Evolutionary conservation across 2,329 filamentous ascomycete genomes (phyloP).

Genomic region (Calcarisporium arbuscula): DNA sequence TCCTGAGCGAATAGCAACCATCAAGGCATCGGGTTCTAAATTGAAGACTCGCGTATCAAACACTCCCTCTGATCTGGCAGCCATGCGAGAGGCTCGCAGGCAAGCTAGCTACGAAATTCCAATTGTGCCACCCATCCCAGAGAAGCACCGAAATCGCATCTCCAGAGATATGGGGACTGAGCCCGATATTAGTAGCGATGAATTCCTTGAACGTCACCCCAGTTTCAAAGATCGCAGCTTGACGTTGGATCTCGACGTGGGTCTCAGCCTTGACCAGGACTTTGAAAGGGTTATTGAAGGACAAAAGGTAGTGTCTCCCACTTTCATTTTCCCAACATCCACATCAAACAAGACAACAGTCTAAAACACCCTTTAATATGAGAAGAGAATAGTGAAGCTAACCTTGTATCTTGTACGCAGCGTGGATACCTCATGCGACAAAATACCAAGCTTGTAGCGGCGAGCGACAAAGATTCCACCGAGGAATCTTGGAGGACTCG

Average conservation of each 20-base stretch:
- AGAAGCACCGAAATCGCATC: slow-evolving; percentile 50
- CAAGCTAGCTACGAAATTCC: slow-evolving; percentile 74
- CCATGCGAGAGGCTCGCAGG: slow-evolving; percentile 81
- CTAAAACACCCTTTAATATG: slow-evolving; percentile 20
- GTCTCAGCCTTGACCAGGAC: slow-evolving; percentile 81
- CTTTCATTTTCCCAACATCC: slow-evolving; percentile 15
- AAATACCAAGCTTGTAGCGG: slow-evolving; percentile 93
- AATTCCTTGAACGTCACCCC: slow-evolving; percentile 54
- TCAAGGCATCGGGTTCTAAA: slow-evolving; percentile 79
- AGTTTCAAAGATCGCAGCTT: slow-evolving; percentile 80
- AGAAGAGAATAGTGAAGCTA: slow-evolving; percentile 48
- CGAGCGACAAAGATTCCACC: slow-evolving; percentile 70
- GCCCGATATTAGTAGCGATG: slow-evolving; percentile 26
- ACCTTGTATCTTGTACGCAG: slow-evolving; percentile 61
- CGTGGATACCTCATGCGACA: slow-evolving; percentile 98
- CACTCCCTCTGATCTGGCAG: slow-evolving; percentile 73
- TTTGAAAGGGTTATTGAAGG: slow-evolving; percentile 92
- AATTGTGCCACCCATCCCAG: slow-evolving; percentile 52
- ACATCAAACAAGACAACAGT: slow-evolving; percentile 38
- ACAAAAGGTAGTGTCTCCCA: slow-evolving; percentile 70
- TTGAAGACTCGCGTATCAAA: slow-evolving; percentile 85
- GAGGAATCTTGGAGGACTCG: slow-evolving; percentile 49
- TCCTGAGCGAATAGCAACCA: slow-evolving; percentile 78
- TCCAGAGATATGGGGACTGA: slow-evolving; percentile 41
- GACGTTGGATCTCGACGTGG: slow-evolving; percentile 73